Percentiles rank a stretch among this genome's conserved stretches.
phyloP scores from a whole-genome alignment of 2,329 filamentous ascomycete species.

The Davidsoniella virescens region DNA sequence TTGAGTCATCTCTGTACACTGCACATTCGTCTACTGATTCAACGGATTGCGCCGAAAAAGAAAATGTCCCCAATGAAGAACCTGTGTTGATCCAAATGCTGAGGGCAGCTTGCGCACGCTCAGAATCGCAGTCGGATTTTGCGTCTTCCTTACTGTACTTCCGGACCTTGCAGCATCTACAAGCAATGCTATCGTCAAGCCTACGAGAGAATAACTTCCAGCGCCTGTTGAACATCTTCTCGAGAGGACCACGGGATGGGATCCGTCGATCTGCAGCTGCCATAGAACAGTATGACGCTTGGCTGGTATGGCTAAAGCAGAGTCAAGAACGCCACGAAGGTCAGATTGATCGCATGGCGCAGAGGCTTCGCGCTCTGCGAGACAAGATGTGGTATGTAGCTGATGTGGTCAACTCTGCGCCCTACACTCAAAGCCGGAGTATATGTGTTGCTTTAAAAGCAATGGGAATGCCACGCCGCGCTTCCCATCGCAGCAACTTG shows the following conservation, averaged over 20 bases:
- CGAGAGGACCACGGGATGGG: conserved; percentile 51
- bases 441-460: conserved; percentile 77
- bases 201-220: conserved; percentile 53
- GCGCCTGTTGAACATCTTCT: conserved; percentile 57
- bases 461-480: conserved; percentile 57
- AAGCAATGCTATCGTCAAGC: conserved; percentile 41
- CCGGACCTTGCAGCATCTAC: conserved; percentile 62
- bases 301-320: conserved; percentile 71
- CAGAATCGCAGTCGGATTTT: conserved; percentile 65
- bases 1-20: not conserved
- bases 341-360: conserved; percentile 59
- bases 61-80: conserved; percentile 19
- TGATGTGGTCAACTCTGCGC: conserved; percentile 76
- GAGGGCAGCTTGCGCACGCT: conserved; percentile 59
- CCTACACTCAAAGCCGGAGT: conserved; percentile 74
- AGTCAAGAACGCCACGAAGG: conserved; percentile 64
- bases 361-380: conserved; percentile 55
- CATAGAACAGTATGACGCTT: conserved; percentile 64
- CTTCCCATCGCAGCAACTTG: conserved; percentile 16
- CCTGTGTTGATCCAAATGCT: conserved; percentile 54
- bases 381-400: conserved; percentile 99
- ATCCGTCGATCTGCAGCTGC: conserved; percentile 54
- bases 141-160: conserved; percentile 73
- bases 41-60: not conserved
- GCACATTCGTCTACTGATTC: too few relatives aligned